phyloP scores from a whole-genome alignment of 257 asterid species.

The Ophiorrhiza pumila region DNA sequence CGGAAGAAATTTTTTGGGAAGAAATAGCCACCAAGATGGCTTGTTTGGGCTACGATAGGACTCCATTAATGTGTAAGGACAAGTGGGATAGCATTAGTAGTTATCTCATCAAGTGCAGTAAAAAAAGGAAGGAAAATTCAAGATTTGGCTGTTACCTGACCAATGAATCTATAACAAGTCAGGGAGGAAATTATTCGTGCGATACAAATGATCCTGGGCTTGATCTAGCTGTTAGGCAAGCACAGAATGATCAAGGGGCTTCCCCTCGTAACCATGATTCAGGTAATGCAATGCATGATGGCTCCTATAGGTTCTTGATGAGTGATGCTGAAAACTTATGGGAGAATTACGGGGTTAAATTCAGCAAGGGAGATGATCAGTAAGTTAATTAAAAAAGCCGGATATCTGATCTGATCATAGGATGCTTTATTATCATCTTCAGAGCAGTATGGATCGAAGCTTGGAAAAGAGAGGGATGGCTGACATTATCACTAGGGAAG shows the following conservation, averaged over 20 bases:
- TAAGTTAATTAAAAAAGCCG: slow-evolving; percentile 5
- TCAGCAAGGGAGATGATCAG: slow-evolving; percentile 23
- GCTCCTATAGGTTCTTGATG: slow-evolving; percentile 66
- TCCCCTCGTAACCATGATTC: slow-evolving; percentile 23
- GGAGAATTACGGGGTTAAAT: slow-evolving; percentile 53
- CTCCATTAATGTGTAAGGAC: slow-evolving; percentile 47
- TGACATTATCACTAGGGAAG: slow-evolving; percentile 16
- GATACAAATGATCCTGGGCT: slow-evolving; percentile 30
- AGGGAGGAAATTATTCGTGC: slow-evolving; percentile 31
- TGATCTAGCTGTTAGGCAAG: slow-evolving; percentile 28
- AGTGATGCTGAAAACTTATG: slow-evolving; percentile 55
- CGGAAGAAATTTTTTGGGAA: slow-evolving; percentile 62
- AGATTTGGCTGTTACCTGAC: slow-evolving; percentile 33
- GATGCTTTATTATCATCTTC: background rate
- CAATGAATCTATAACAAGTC: slow-evolving; percentile 32
- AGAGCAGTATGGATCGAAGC: background rate
- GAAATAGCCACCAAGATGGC: slow-evolving; percentile 61
- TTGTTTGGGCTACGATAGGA: slow-evolving; percentile 65
- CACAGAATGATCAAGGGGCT: slow-evolving; percentile 29
- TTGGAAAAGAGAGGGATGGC: slow-evolving; percentile 10
- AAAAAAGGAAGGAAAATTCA: slow-evolving; percentile 55
- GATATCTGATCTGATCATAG: background rate
- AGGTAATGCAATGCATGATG: slow-evolving; percentile 40
- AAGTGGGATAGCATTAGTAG: slow-evolving; percentile 63
- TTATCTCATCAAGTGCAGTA: slow-evolving; percentile 47